phyloP scores from a whole-genome alignment of 2,329 filamentous ascomycete species.

The Penicillium sp. region DNA sequence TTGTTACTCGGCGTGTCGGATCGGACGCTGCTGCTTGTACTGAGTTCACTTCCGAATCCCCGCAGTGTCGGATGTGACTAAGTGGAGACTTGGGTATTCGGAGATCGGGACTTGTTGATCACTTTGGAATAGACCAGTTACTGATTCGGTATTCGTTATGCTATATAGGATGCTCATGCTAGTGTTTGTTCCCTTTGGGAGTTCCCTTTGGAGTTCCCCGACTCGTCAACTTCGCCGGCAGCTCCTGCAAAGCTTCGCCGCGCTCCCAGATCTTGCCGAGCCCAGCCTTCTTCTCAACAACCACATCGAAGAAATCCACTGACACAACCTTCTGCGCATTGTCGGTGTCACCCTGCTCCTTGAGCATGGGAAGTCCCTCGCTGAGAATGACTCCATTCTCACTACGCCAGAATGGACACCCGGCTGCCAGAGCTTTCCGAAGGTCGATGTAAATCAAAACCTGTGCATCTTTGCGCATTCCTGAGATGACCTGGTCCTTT shows the following conservation, averaged over 20 bases:
- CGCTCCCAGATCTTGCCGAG: conserved; percentile 65
- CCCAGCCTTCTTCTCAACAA: conserved; percentile 71
- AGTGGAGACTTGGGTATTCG: background rate
- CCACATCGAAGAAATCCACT: conserved; percentile 67
- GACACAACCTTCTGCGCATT: conserved; percentile 59
- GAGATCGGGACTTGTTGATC: too few relatives aligned
- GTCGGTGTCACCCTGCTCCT: conserved; percentile 46
- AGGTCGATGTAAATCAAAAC: conserved; percentile 77
- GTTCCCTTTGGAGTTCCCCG: conserved; percentile 26
- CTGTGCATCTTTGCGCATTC: conserved; percentile 76
- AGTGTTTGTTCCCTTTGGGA: conserved; percentile 24
- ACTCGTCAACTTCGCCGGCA: conserved; percentile 43
- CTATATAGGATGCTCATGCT: background rate
- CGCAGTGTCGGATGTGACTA: conserved; percentile 10
- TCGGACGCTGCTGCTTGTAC: conserved; percentile 1
- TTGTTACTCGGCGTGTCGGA: conserved; percentile 10
- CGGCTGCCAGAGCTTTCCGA: conserved; percentile 59
- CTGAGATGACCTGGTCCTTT: conserved; percentile 61
- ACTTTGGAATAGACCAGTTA: background rate
- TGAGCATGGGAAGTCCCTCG: conserved; percentile 44
- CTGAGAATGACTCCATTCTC: conserved; percentile 72
- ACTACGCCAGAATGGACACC: conserved; percentile 72
- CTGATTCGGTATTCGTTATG: background rate
- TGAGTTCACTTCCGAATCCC: conserved; percentile 22
- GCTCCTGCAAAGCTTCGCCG: conserved; percentile 53